Conservation (phyloP, 2,329 filamentous ascomycete genomes). For the Pseudomassariella vexata region DNA sequence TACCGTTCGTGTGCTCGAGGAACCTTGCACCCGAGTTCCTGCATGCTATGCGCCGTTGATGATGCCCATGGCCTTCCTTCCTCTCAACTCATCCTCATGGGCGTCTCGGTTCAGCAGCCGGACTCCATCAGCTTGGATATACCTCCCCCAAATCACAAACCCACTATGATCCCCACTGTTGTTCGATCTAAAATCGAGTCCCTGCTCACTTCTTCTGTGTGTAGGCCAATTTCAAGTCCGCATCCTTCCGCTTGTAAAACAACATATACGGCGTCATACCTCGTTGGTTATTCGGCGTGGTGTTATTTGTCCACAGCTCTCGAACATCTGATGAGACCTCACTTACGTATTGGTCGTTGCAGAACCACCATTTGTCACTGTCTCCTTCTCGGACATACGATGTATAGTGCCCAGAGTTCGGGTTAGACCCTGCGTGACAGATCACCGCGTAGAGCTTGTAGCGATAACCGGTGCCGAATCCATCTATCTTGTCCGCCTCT, state of each 20-base stretch:
- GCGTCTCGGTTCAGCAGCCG: too few relatives aligned
- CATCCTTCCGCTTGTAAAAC: slow-evolving; percentile 17
- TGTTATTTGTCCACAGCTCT: too few relatives aligned
- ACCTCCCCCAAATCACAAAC: too few relatives aligned
- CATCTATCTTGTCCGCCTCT: slow-evolving; percentile 28
- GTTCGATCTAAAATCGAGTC: too few relatives aligned
- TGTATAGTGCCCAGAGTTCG: slow-evolving; percentile 76
- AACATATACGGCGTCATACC: slow-evolving; percentile 13
- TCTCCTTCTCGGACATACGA: slow-evolving; percentile 57
- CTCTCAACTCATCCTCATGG: too few relatives aligned
- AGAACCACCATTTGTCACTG: slow-evolving; percentile 40
- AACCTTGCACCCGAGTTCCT: too few relatives aligned
- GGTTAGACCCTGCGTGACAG: slow-evolving; percentile 63
- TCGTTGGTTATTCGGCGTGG: background rate
- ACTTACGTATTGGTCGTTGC: slow-evolving; percentile 36
- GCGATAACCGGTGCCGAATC: slow-evolving; percentile 51
- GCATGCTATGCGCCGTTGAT: too few relatives aligned
- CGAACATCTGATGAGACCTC: background rate
- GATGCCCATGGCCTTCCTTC: too few relatives aligned
- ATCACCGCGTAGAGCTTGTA: slow-evolving; percentile 89
- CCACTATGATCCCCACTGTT: too few relatives aligned
- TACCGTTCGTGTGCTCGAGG: too few relatives aligned
- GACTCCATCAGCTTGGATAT: too few relatives aligned
- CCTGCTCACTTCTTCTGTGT: too few relatives aligned
- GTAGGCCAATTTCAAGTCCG: slow-evolving; percentile 3